Conservation (phyloP, 1,284 basidiomycete genomes). For the Puccinia hordei region DNA sequence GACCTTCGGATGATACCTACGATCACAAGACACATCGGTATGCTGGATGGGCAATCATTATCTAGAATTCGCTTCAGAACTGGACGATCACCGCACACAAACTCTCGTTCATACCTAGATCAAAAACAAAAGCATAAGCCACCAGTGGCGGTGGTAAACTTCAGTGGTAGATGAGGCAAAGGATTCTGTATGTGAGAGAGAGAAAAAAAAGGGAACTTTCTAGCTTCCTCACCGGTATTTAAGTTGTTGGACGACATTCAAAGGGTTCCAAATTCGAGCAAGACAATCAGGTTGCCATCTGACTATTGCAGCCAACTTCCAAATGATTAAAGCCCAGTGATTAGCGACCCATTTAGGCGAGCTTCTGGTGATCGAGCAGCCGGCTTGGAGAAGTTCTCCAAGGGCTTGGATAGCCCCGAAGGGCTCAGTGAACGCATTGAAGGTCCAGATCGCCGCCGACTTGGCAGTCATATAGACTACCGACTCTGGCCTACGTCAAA, state of each 20-base stretch:
- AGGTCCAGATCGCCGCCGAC: conserved; percentile 37
- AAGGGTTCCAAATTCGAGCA: conserved; percentile 34
- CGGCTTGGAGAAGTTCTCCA: conserved; percentile 30
- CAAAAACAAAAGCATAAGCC: background rate
- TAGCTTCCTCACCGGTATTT: conserved; percentile 42
- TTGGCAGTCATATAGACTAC: conserved; percentile 46
- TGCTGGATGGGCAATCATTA: conserved; percentile 20
- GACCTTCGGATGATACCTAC: conserved; percentile 8
- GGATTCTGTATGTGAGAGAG: background rate
- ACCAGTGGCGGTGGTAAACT: background rate
- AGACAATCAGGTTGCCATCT: conserved; percentile 40
- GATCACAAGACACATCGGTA: conserved; percentile 43
- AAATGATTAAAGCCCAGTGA: conserved; percentile 42
- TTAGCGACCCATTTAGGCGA: conserved; percentile 44
- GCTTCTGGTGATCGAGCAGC: conserved; percentile 9
- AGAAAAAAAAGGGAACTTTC: background rate
- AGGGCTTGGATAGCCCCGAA: conserved; percentile 46
- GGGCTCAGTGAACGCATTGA: conserved; percentile 40
- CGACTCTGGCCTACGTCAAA: conserved; percentile 40
- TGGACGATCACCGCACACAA: conserved; percentile 33
- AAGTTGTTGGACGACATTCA: conserved; percentile 26
- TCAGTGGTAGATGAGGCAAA: too few species aligned
- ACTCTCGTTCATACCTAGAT: conserved; percentile 45
- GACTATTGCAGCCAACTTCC: conserved; percentile 41
- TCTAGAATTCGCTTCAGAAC: conserved; percentile 31